Evolutionary conservation across 495 filamentous ascomycete species (phyloP).

Genomic region (Tuber calosporum): DNA sequence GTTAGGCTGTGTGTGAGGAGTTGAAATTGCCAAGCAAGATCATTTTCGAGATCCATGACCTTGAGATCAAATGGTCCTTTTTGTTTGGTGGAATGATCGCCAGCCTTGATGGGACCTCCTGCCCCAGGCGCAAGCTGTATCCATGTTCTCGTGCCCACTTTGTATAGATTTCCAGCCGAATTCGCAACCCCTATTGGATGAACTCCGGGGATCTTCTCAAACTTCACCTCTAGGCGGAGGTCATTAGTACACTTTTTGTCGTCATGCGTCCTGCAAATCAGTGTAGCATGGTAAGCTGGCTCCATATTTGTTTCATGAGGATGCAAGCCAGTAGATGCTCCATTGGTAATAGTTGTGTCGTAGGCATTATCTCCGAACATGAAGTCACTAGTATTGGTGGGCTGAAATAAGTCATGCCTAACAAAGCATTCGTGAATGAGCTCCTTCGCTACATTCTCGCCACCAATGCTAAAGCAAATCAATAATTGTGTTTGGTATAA

Average conservation of each 20-base stretch:
- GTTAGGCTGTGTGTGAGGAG: constrained; percentile 24
- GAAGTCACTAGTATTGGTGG: constrained; percentile 26
- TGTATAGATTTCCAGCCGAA: constrained; percentile 23
- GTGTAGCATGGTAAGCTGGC: constrained; percentile 30
- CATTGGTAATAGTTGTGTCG: not conserved
- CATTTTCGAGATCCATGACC: constrained; percentile 36
- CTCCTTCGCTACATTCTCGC: constrained; percentile 30
- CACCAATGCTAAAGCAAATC: constrained; percentile 25
- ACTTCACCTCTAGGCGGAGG: constrained; percentile 36
- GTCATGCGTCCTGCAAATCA: constrained; percentile 27
- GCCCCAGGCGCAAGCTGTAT: constrained; percentile 14
- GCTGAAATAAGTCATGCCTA: constrained; percentile 32
- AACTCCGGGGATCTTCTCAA: constrained; percentile 31
- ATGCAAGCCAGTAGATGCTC: not conserved
- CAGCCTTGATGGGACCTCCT: constrained; percentile 21
- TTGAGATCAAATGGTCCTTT: constrained; percentile 35
- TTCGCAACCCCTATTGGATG: constrained; percentile 30
- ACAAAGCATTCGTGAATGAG: constrained; percentile 29
- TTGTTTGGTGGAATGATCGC: constrained; percentile 17
- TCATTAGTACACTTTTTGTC: constrained; percentile 19
- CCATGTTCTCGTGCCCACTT: constrained; percentile 22
- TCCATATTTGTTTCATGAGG: constrained; percentile 8
- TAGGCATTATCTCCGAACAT: constrained; percentile 26
- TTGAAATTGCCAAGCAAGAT: constrained; percentile 40
- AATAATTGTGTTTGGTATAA: not conserved